Evolutionary conservation across 2,329 filamentous ascomycete species (phyloP).

Genomic region (Paecilomyces sp.): DNA sequence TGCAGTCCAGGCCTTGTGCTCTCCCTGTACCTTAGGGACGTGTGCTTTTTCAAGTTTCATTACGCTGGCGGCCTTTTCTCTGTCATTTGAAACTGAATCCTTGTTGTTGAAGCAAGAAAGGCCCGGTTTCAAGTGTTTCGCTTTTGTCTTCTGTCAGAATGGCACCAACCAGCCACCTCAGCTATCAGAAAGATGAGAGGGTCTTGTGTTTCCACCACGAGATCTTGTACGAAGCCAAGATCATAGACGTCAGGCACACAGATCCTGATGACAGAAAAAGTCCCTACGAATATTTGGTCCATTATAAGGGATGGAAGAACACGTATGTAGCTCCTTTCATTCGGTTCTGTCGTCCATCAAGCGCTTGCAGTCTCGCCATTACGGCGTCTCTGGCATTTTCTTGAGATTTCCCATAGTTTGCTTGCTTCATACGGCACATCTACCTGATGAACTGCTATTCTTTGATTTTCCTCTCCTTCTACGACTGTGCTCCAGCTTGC

Average conservation of each 20-base stretch:
- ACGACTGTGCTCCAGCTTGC: not conserved
- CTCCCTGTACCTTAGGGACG: not conserved
- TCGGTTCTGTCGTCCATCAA: not conserved
- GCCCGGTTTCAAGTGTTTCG: not conserved
- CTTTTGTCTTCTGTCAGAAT: conserved; percentile 45
- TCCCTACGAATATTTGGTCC: conserved; percentile 80
- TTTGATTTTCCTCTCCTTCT: not conserved
- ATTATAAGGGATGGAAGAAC: conserved; percentile 99
- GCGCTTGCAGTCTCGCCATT: not conserved
- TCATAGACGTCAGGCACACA: conserved; percentile 66
- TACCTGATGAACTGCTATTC: not conserved
- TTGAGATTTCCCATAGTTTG: not conserved
- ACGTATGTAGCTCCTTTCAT: conserved; percentile 53
- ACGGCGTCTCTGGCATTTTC: not conserved
- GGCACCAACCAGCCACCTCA: conserved; percentile 49
- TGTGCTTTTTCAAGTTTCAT: not conserved
- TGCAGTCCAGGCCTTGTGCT: not conserved
- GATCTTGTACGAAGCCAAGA: conserved; percentile 94
- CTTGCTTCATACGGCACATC: not conserved
- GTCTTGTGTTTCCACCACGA: conserved; percentile 97
- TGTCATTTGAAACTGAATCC: not conserved
- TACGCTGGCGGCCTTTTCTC: not conserved
- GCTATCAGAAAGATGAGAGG: conserved; percentile 71
- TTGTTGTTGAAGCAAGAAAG: not conserved
- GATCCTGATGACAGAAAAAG: conserved; percentile 61